Percentiles rank a stretch among this genome's conserved stretches.
These are phyloP conservation scores for Schwanniomyces occidentalis DNA, from an alignment of 805 yeast species.

Conservation along the genomic window DNA sequence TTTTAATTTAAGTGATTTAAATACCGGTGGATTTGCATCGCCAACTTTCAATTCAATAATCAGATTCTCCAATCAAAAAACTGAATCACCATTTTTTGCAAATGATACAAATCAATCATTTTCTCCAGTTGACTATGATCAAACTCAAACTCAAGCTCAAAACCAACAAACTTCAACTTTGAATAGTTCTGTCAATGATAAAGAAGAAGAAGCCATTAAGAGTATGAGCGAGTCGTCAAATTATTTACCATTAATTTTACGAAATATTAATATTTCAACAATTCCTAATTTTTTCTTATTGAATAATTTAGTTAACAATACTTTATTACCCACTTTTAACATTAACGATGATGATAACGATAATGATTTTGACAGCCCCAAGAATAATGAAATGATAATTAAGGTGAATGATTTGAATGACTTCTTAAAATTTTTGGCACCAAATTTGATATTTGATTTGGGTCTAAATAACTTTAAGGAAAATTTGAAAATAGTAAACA, in stretches of 20 bases:
- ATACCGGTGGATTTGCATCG: conserved; percentile 17
- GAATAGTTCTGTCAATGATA: background rate
- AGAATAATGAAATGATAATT: conserved; percentile 31
- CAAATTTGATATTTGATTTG: conserved; percentile 39
- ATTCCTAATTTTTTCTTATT: conserved; percentile 56
- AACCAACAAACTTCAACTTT: background rate
- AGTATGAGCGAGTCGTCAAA: conserved; percentile 45
- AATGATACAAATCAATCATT: conserved; percentile 13
- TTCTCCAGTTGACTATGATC: conserved; percentile 19
- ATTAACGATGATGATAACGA: conserved; percentile 37
- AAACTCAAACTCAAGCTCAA: conserved; percentile 3
- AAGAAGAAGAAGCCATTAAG: conserved; percentile 6
- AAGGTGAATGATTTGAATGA: conserved; percentile 30
- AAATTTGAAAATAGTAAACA: conserved; percentile 10
- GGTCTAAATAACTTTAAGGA: conserved; percentile 24
- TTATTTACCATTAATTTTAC: conserved; percentile 64
- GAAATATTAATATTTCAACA: conserved; percentile 62
- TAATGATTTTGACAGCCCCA: conserved; percentile 28
- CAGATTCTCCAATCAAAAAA: conserved; percentile 13
- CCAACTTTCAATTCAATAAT: conserved; percentile 12
- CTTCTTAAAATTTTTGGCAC: conserved; percentile 40
- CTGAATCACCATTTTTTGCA: conserved; percentile 19
- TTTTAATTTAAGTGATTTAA: conserved; percentile 6
- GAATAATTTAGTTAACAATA: conserved; percentile 21
- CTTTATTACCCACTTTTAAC: conserved; percentile 25